A percentile compares a stretch with the other conserved stretches of the same genome.
Evolutionary conservation across 345 rosid species (phyloP).

Genomic region (Gossypium herbaceum): DNA sequence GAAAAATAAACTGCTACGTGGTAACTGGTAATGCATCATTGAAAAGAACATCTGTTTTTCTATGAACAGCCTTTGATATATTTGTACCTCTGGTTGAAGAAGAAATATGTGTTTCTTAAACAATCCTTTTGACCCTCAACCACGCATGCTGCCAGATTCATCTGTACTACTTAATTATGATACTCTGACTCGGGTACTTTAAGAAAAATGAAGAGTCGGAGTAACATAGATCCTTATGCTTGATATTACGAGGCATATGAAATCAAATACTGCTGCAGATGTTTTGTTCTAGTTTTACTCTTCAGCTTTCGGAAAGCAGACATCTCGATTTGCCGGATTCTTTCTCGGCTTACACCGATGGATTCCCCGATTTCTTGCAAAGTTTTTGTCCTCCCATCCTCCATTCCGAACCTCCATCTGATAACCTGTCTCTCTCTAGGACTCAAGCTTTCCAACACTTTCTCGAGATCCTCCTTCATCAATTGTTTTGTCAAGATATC

Average conservation of each 20-base stretch:
- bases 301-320: conserved; percentile 78
- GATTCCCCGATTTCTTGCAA: conserved; percentile 91
- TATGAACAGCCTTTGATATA: neutral
- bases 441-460: conserved; percentile 65
- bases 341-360: conserved; percentile 86
- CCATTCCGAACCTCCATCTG: conserved; percentile 86
- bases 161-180: neutral
- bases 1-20: neutral
- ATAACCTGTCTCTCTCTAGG: conserved; percentile 76
- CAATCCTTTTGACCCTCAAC: conserved; percentile 9
- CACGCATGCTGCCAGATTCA: neutral
- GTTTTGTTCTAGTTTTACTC: conserved; percentile 70
- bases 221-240: neutral
- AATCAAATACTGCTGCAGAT: conserved; percentile 65
- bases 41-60: neutral
- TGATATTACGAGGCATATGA: conserved; percentile 17
- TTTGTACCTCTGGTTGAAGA: neutral
- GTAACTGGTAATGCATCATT: neutral
- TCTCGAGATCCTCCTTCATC: conserved; percentile 77
- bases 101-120: neutral
- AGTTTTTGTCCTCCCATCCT: conserved; percentile 83
- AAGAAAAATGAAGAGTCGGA: neutral
- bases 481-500: conserved; percentile 61
- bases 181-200: neutral
- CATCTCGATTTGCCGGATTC: conserved; percentile 82